Conservation (phyloP, 2,329 filamentous ascomycete genomes). For the Westerdykella sp. region DNA sequence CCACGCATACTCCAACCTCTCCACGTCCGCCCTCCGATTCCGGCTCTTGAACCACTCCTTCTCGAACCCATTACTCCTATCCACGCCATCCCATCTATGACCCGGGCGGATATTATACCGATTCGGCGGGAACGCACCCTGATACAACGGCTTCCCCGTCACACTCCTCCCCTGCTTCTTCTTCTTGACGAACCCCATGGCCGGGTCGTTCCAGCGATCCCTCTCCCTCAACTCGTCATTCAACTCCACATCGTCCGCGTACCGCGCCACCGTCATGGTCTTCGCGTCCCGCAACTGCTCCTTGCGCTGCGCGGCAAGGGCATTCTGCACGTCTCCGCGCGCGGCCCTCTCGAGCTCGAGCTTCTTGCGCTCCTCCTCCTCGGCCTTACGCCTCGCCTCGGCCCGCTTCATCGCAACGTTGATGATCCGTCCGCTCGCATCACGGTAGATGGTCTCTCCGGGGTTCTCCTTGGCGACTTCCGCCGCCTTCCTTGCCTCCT, state of each 20-base stretch:
- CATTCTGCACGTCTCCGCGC: slow-evolving; percentile 78
- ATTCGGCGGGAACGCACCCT: slow-evolving; percentile 78
- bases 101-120: slow-evolving; percentile 89
- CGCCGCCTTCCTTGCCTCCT: slow-evolving; percentile 50
- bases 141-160: slow-evolving; percentile 62
- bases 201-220: slow-evolving; percentile 90
- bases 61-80: slow-evolving; percentile 90
- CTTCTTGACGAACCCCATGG: slow-evolving; percentile 66
- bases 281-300: slow-evolving; percentile 73
- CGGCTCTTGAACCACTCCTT: slow-evolving; percentile 84
- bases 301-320: slow-evolving; percentile 57
- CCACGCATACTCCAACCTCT: slow-evolving; percentile 84
- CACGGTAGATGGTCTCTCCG: slow-evolving; percentile 82
- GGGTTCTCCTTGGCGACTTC: slow-evolving; percentile 35
- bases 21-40: slow-evolving; percentile 69
- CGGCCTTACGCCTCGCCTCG: slow-evolving; percentile 72
- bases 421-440: slow-evolving; percentile 89
- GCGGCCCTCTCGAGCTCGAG: slow-evolving; percentile 61
- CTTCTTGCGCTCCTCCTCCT: slow-evolving; percentile 62
- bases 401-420: slow-evolving; percentile 87
- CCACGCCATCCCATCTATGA: slow-evolving; percentile 94
- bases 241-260: slow-evolving; percentile 77
- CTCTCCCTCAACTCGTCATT: slow-evolving; percentile 74
- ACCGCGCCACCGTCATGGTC: slow-evolving; percentile 71
- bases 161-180: slow-evolving; percentile 42